Evolutionary conservation across 2,329 filamentous ascomycete species (phyloP).

Genomic region (Plenodomus lindquistii): DNA sequence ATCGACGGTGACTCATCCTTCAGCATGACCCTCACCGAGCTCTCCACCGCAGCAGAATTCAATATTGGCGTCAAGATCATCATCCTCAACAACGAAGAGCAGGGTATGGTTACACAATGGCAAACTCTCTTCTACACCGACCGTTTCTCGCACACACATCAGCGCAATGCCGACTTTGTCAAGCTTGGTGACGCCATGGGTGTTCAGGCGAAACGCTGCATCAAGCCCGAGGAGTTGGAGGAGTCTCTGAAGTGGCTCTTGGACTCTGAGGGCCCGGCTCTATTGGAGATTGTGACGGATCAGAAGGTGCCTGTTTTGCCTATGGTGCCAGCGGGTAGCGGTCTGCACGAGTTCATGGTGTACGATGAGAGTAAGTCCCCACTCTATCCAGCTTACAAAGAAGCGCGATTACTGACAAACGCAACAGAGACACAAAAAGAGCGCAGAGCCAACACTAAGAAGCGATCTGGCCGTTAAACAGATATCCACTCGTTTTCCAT

Average conservation of each 20-base stretch:
- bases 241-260: constrained; percentile 87
- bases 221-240: constrained; percentile 75
- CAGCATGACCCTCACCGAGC: constrained; percentile 96
- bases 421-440: constrained; percentile 25
- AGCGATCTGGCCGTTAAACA: constrained; percentile 31
- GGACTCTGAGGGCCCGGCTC: constrained; percentile 79
- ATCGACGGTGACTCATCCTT: constrained; percentile 99
- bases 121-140: constrained; percentile 97
- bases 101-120: constrained; percentile 99
- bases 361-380: constrained; percentile 72
- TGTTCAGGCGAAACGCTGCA: constrained; percentile 72
- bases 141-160: constrained; percentile 88
- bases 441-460: constrained; percentile 36
- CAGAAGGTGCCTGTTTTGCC: constrained; percentile 91
- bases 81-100: constrained; percentile 94
- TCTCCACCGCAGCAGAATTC: constrained; percentile 91
- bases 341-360: constrained; percentile 88
- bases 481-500: constrained; percentile 2
- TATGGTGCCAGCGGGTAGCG: constrained; percentile 90
- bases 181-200: constrained; percentile 92
- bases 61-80: constrained; percentile 96
- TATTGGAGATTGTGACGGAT: constrained; percentile 91
- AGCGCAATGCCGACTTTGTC: constrained; percentile 93
- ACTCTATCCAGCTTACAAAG: no score
- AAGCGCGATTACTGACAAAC: constrained; percentile 7